These are phyloP conservation scores for Dictyostelium purpureum DNA, from an alignment of 78 protist genomes.

Conservation along the genomic window DNA sequence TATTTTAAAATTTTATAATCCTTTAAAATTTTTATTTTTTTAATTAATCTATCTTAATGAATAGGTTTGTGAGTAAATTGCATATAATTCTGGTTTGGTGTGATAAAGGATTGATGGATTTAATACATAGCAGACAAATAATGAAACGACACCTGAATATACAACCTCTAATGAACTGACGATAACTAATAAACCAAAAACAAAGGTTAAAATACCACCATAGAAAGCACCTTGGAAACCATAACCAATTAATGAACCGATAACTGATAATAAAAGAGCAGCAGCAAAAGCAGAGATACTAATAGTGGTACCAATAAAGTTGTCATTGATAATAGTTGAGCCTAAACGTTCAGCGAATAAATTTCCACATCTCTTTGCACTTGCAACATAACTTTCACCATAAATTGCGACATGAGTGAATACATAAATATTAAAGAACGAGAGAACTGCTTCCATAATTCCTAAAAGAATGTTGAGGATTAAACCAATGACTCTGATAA, in stretches of 20 bases:
- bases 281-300: conserved; percentile 15
- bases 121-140: conserved; percentile 87
- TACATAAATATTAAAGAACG: conserved; percentile 84
- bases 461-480: conserved; percentile 3
- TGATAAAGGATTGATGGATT: conserved; percentile 57
- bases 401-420: conserved; percentile 88
- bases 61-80: conserved; percentile 17
- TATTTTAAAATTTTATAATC: no score
- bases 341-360: conserved; percentile 70
- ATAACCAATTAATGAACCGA: conserved; percentile 32
- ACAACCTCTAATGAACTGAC: conserved; percentile 29
- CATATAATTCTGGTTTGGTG: conserved; percentile 57
- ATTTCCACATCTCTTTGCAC: conserved; percentile 76
- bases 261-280: background rate
- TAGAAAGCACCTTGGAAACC: background rate
- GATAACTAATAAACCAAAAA: conserved; percentile 9
- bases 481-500: background rate
- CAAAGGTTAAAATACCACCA: background rate
- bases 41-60: background rate
- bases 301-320: conserved; percentile 31
- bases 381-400: conserved; percentile 82
- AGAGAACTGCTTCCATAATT: conserved; percentile 57
- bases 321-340: conserved; percentile 71
- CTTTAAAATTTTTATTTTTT: no score
- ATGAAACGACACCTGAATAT: conserved; percentile 78